Percentiles rank a stretch among this genome's conserved stretches.
phyloP scores from a whole-genome alignment of 306 rosid genomes.

The Amphicarpaea edgeworthii region DNA sequence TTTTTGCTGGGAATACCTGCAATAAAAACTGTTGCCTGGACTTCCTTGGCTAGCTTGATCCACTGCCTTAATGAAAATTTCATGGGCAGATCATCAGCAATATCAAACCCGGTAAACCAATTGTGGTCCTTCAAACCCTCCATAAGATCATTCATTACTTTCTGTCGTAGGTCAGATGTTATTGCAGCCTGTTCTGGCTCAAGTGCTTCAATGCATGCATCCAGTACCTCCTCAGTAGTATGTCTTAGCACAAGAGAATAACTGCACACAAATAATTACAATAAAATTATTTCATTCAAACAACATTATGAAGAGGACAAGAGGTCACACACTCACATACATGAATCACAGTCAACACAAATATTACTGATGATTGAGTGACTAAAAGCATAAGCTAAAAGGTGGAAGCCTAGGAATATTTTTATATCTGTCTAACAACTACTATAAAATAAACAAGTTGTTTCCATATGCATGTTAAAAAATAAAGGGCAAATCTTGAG shows the following conservation, averaged over 20 bases:
- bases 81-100: conserved; percentile 67
- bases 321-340: not conserved
- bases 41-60: conserved; percentile 84
- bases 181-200: conserved; percentile 82
- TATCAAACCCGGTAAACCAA: conserved; percentile 91
- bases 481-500: conserved; percentile 21
- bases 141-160: conserved; percentile 73
- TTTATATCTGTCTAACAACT: conserved; percentile 14
- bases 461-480: conserved; percentile 29
- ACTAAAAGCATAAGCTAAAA: conserved; percentile 23
- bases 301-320: conserved; percentile 6
- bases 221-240: conserved; percentile 98
- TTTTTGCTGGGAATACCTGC: conserved; percentile 61
- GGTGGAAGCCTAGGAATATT: not conserved
- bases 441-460: conserved; percentile 6
- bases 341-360: conserved; percentile 21
- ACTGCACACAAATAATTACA: conserved; percentile 54
- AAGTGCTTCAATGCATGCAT: conserved; percentile 83
- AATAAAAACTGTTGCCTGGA: conserved; percentile 81
- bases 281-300: conserved; percentile 22
- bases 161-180: conserved; percentile 76
- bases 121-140: conserved; percentile 71
- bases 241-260: conserved; percentile 94
- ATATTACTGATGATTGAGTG: conserved; percentile 1
- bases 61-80: conserved; percentile 73